A percentile compares a stretch with the other conserved stretches of the same genome.
Evolutionary conservation across 1,284 basidiomycete genomes (phyloP).

Genomic region (Ganoderma sinense): DNA sequence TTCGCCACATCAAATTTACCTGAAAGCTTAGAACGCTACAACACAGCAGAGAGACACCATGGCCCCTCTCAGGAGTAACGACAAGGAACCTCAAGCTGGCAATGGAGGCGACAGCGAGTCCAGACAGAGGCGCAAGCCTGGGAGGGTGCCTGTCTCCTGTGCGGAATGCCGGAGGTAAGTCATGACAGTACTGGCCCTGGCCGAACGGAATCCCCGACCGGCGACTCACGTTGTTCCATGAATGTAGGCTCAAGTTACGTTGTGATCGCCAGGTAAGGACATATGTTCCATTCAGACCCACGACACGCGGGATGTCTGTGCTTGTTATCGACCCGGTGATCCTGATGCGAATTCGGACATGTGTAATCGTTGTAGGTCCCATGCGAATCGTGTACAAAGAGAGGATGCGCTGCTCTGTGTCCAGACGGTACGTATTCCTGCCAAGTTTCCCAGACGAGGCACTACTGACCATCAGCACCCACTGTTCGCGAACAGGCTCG

Average conservation of each 20-base stretch:
- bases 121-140: conserved; percentile 49
- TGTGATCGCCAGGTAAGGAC: conserved; percentile 70
- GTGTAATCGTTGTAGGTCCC: conserved; percentile 22
- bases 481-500: conserved; percentile 47
- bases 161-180: conserved; percentile 72
- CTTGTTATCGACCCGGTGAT: neutral
- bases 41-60: conserved; percentile 7
- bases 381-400: conserved; percentile 70
- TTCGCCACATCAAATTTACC: neutral
- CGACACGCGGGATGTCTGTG: neutral
- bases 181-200: neutral
- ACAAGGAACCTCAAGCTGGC: conserved; percentile 17
- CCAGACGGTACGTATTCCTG: conserved; percentile 60
- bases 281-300: conserved; percentile 3
- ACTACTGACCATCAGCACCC: neutral
- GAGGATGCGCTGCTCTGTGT: conserved; percentile 75
- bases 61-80: conserved; percentile 30
- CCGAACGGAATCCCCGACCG: conserved; percentile 14
- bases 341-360: neutral
- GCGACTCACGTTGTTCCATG: conserved; percentile 2
- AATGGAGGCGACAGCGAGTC: conserved; percentile 20
- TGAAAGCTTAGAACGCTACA: neutral
- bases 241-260: conserved; percentile 66
- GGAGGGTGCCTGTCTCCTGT: conserved; percentile 68
- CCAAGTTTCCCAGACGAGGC: neutral